Evolutionary conservation across 495 filamentous ascomycete species (phyloP).

Genomic region (Penicillium flavigenum): DNA sequence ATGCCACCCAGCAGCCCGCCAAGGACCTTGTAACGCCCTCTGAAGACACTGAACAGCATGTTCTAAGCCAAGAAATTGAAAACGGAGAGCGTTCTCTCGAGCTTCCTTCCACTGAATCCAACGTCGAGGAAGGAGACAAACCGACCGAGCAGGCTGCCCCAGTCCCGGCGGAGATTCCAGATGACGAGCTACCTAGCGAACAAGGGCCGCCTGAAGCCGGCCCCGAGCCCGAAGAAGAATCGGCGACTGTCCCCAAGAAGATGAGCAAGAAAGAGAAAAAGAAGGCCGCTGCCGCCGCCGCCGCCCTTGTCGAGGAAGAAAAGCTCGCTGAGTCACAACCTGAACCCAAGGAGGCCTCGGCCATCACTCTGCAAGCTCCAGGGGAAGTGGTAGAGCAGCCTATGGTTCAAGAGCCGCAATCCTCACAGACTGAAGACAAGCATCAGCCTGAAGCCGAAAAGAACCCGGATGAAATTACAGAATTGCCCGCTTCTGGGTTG

Average conservation of each 20-base stretch:
- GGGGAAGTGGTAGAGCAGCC: background rate
- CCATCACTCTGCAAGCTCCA: background rate
- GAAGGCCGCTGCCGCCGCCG: constrained; percentile 12
- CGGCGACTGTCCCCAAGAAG: constrained; percentile 14
- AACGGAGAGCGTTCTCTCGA: constrained; percentile 6
- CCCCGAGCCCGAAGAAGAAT: constrained; percentile 2
- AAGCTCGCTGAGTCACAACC: constrained; percentile 19
- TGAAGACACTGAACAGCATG: constrained; percentile 1
- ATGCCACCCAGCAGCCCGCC: background rate
- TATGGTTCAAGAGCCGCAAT: background rate
- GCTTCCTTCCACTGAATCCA: background rate
- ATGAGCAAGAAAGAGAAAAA: constrained; percentile 29
- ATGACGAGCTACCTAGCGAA: background rate
- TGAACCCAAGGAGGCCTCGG: constrained; percentile 1
- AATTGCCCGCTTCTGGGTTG: background rate
- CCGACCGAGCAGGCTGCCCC: background rate
- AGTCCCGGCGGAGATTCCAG: background rate
- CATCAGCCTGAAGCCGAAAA: background rate
- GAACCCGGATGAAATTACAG: background rate
- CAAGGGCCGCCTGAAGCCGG: background rate
- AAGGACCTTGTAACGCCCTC: background rate
- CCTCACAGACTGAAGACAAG: background rate
- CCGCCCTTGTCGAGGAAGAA: constrained; percentile 6
- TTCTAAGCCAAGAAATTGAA: background rate
- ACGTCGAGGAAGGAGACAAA: background rate